phyloP scores from a whole-genome alignment of 2,329 filamentous ascomycete species.

The Aspergillus versicolor region DNA sequence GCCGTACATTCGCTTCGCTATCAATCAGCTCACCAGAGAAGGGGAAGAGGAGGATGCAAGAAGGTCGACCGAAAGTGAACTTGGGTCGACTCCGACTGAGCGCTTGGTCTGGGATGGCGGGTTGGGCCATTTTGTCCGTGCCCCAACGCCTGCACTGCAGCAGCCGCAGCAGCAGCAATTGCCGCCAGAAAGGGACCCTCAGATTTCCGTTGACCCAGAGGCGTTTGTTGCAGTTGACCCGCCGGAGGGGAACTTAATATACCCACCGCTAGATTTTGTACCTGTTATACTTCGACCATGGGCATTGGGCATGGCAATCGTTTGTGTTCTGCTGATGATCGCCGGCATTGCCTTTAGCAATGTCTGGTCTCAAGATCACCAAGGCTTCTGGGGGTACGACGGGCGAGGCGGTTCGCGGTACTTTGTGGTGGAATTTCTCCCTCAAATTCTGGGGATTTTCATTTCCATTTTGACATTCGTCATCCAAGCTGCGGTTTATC shows the following conservation, averaged over 20 bases:
- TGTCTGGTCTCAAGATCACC: slow-evolving; percentile 61
- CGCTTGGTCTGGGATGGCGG: slow-evolving; percentile 50
- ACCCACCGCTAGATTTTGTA: slow-evolving; percentile 64
- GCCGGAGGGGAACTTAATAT: slow-evolving; percentile 43
- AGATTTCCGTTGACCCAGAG: slow-evolving; percentile 34
- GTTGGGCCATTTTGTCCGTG: slow-evolving; percentile 43
- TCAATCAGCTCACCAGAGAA: slow-evolving; percentile 79
- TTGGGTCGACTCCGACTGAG: slow-evolving; percentile 51
- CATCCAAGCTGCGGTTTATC: slow-evolving; percentile 70
- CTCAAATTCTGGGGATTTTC: slow-evolving; percentile 70
- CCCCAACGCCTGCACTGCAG: slow-evolving; percentile 34
- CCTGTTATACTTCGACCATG: slow-evolving; percentile 69
- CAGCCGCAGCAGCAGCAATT: slow-evolving; percentile 26
- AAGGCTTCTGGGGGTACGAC: slow-evolving; percentile 67
- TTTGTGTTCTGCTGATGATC: slow-evolving; percentile 68
- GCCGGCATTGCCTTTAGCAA: slow-evolving; percentile 71
- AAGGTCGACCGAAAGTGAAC: slow-evolving; percentile 48
- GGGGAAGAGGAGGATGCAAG: slow-evolving; percentile 61
- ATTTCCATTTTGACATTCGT: slow-evolving; percentile 76
- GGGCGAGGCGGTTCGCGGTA: slow-evolving; percentile 71
- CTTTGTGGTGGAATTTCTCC: slow-evolving; percentile 83
- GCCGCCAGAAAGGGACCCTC: slow-evolving; percentile 18
- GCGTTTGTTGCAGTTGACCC: slow-evolving; percentile 51
- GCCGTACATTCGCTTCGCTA: slow-evolving; percentile 84
- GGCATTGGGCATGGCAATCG: slow-evolving; percentile 61